Percentiles rank a stretch among this genome's conserved stretches.
Evolutionary conservation across 148 eudicot species (phyloP).

Genomic region (Vaccinium corymbosum): DNA sequence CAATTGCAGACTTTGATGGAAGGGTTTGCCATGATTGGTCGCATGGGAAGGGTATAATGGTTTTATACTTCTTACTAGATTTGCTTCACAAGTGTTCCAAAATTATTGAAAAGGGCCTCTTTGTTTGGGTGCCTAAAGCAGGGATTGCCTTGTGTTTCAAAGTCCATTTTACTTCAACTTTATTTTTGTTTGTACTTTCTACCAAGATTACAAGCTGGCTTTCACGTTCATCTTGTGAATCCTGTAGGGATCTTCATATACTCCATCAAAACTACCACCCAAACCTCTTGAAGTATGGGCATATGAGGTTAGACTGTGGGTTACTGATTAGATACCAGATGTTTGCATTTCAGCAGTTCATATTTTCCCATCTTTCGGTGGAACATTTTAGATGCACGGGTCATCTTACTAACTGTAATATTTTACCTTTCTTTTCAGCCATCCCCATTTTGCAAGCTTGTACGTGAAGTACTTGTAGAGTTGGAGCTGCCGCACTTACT

Average conservation of each 20-base stretch:
- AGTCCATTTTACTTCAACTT: not conserved
- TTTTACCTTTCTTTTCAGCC: conserved; percentile 43
- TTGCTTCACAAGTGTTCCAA: not conserved
- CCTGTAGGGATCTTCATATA: conserved; percentile 70
- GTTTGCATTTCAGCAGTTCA: not conserved
- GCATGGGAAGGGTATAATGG: conserved; percentile 68
- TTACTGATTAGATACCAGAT: not conserved
- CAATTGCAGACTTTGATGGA: conserved; percentile 70
- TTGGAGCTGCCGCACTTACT: conserved; percentile 89
- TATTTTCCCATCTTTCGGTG: not conserved
- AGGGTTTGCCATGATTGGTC: conserved; percentile 99
- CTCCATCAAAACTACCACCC: conserved; percentile 80
- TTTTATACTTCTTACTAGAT: not conserved
- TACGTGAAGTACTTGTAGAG: conserved; percentile 95
- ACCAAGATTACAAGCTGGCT: not conserved
- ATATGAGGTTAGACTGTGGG: conserved; percentile 60
- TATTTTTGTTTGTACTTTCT: not conserved
- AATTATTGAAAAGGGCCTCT: not conserved
- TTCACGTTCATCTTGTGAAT: not conserved
- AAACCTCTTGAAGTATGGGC: conserved; percentile 92
- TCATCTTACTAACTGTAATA: not conserved
- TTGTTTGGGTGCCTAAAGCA: not conserved
- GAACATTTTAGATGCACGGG: not conserved
- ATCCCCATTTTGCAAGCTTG: conserved; percentile 96
- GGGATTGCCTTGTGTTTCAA: not conserved